Evolutionary conservation across 2,329 filamentous ascomycete species (phyloP), one percentile per base, ranked within the genome.

Genomic region (Orbilia oligospora): DNA sequence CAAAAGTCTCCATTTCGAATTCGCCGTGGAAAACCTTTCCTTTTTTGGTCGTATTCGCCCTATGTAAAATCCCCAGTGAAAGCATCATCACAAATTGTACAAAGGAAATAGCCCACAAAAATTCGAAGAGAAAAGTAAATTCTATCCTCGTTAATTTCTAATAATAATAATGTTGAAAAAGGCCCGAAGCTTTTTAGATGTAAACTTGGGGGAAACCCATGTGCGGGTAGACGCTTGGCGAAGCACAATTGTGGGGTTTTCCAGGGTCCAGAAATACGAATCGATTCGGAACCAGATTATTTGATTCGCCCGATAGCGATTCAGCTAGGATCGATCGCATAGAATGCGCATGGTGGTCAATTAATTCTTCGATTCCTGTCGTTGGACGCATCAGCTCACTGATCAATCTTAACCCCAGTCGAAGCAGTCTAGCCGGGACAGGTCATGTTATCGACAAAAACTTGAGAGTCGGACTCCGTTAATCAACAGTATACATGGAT

Each of bases 241-340:
- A 9, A 8, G 44, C 5, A 46, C 44, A 46, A 63, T 63, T 77
- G 73, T 77, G 73, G 73, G 73, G 73, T 70, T 77, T 77, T 77
- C 68, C 73, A 56, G 68, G 67, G 73, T 67, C 24, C 2, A 20
- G 20, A 66, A 71, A 77, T 77, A 77, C 73, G 73, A 77, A 33
- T 77, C 10, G 38, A 77, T 77, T 68, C n/a, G 73, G 73, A 61
- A 71, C 22, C 41, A 2, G 27, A 20, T 61, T 9, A 0, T 46
- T 24, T 30, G 46, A 38, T 38, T 51, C 27, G 46, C 46, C 41
- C 30, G 30, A 53, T 51, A 10, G 6, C 3, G 63, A 16, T 41
- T 24, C 18, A 24, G 4, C 16, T 5, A 30, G 22, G 65, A 68
- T 56, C 48, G 33, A 67, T 51, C 46, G 63, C 48, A 12, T 51